These are phyloP conservation scores for Lagenidium giganteum DNA, from an alignment of 352 stramenopile genomes.

Conservation along the genomic window DNA sequence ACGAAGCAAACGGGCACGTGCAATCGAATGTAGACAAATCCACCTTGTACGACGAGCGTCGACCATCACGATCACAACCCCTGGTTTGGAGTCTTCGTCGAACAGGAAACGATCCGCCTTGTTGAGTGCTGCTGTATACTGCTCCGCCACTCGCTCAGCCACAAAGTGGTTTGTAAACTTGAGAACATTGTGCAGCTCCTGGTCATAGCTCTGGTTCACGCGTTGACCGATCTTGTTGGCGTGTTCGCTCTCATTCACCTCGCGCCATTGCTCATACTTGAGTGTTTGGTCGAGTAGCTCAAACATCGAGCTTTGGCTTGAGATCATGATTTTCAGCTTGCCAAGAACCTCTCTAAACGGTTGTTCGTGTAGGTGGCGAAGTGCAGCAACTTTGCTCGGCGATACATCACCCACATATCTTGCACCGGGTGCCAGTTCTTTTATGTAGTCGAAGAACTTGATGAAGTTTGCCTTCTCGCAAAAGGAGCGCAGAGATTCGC, in stretches of 20 bases:
- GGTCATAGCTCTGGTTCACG: background rate
- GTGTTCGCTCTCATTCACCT: no score
- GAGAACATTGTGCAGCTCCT: background rate
- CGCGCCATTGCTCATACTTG: no score
- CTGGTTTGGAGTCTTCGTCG: background rate
- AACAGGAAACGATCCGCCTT: constrained; percentile 9
- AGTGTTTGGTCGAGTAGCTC: constrained; percentile 1
- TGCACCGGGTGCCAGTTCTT: constrained; percentile 17
- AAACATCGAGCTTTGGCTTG: background rate
- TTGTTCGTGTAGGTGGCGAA: constrained; percentile 20
- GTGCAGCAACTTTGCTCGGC: constrained; percentile 9
- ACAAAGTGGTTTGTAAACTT: constrained; percentile 5
- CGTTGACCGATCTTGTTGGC: background rate
- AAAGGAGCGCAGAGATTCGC: background rate
- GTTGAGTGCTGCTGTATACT: background rate
- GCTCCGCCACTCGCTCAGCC: background rate
- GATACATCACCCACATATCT: constrained; percentile 20
- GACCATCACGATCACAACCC: background rate
- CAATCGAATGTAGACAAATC: no score
- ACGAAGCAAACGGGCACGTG: constrained; percentile 9
- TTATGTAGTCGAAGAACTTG: constrained; percentile 18
- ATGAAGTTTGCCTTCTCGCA: constrained; percentile 1
- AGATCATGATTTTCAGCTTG: constrained; percentile 5
- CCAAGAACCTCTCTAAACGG: constrained; percentile 11
- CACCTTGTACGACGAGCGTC: no score